phyloP scores from a whole-genome alignment of 2,329 filamentous ascomycete species.

The Fusarium domesticum region DNA sequence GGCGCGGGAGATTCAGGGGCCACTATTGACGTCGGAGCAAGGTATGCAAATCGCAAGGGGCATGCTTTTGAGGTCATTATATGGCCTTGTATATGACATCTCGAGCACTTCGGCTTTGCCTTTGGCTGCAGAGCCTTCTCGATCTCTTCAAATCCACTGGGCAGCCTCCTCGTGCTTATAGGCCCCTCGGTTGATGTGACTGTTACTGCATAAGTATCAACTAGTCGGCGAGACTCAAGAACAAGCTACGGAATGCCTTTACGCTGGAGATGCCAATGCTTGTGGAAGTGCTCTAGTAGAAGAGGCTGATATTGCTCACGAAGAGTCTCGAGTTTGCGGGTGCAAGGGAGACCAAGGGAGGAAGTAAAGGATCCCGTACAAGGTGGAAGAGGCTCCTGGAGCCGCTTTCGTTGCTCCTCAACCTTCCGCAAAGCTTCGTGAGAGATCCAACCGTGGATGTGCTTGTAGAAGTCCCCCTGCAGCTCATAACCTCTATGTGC shows the following conservation, averaged over 20 bases:
- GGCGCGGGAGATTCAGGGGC: too few relatives aligned
- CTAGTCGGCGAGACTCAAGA: neutral
- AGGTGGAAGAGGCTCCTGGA: neutral
- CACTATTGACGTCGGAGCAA: too few relatives aligned
- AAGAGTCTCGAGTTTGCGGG: neutral
- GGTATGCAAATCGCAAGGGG: too few relatives aligned
- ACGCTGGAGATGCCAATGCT: neutral
- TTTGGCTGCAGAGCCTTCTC: too few relatives aligned
- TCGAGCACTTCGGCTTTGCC: too few relatives aligned
- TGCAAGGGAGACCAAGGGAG: neutral
- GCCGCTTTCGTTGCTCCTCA: neutral
- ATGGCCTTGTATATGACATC: too few relatives aligned
- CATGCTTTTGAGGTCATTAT: too few relatives aligned
- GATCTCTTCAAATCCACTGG: too few relatives aligned
- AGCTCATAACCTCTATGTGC: too few relatives aligned
- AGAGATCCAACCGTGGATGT: conserved; percentile 12
- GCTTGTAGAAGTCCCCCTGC: conserved; percentile 7
- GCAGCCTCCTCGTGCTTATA: too few relatives aligned
- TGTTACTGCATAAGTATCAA: too few relatives aligned
- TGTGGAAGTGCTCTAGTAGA: neutral
- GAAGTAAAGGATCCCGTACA: neutral
- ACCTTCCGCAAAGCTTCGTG: conserved; percentile 3
- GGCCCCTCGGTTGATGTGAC: too few relatives aligned
- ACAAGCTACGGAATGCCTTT: neutral
- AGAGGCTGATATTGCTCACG: neutral